Base-by-base conservation (phyloP, 495 filamentous ascomycete genomes). In the Penicillium turbatum region DNA sequence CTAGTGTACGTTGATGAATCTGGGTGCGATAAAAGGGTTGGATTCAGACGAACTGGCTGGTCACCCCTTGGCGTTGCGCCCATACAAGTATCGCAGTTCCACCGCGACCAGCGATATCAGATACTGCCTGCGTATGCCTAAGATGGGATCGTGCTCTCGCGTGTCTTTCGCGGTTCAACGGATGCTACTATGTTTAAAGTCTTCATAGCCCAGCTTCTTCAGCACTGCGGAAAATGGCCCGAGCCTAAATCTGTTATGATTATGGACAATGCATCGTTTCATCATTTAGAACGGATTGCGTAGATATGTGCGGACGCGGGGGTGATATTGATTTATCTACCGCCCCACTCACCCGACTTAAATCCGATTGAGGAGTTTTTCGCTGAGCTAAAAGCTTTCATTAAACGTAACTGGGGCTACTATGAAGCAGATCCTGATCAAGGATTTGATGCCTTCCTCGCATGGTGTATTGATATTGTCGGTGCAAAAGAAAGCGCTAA, bases 261-360 rank as follows among this genome's bases (percentile, higher is more conserved):
- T 21, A 76, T 75, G 64, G 74, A 78, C 41, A 74, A 78, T 62
- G 62, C 66, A 15, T 72, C 68, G 13, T 67, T 75, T 48, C 59
- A 78, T 51, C 58, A 60, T 47, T 61, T 51, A 6, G 57, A 68
- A 13, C 40, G 59, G 40, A 53, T 75, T n/a, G 35, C 67, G 38
- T 32, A 72, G 30, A 51, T 74, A 54, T 74, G 63, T 47, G 37
- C 30, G 7, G 54, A 63, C 24, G 65, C 65, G 19, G 67, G 73
- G 17, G 71, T 76, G 1, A 68, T 57, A 47, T 45, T 73, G 2
- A 10, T 71, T 12, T 73, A 62, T 30, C 21, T 62, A 9, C 56
- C 54, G 0, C 57, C 54, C 5, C 61, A 63, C 21, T 63, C 51
- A 10, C 58, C 55, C 10, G 57, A 61, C 52, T 31, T 64, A 0